Evolutionary conservation across 2,329 filamentous ascomycete genomes (phyloP), one percentile per base, ranked within the genome.

Genomic region (Aspergillus sp.): DNA sequence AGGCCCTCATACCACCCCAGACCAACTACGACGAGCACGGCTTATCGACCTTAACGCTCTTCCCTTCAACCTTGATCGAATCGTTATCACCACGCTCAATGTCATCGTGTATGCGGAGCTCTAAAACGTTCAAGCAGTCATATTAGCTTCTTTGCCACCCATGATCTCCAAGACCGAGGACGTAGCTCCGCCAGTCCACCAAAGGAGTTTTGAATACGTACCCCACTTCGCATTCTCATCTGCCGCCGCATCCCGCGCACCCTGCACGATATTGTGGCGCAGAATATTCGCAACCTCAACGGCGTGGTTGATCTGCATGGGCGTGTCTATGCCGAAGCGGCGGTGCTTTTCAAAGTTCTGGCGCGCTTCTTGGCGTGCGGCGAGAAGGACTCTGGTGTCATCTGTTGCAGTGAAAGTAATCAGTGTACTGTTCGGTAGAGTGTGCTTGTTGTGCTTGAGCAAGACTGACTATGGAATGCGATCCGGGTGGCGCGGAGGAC

Each of bases 11-110:
- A 46, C 20, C 41, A 40, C 5, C 17, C 6, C 34, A 44, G 37
- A 54, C 30, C n/a, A 20, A 22, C 42, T 60, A 71, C 56, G 69
- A 74, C 22, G 74, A 75, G 59, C 77, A 78, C 45, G 74, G 67
- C 65, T 77, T 77, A 45, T 75, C 73, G 54, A 76, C 68, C 66
- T 76, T 77, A 39, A 77, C 71, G 17, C 66, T 62, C 64, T 74
- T 66, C 34, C 68, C 67, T 2, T 77, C 80, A 2, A 86, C 80
- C 76, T 93, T 96, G 68, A 97, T 86, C 34, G 88, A 90, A 66
- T 97, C 92, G 71, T 99, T 99, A 76, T 98, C 90, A 54, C 95
- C 92, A 64, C 91, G 83, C 75, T 99, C 93, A 30, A 89, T 99
- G 64, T 96, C 80, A 60, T 96, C 84, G 73, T 98, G 95, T 76